Percentiles rank a stretch among this genome's conserved stretches.
These are phyloP conservation scores for Eutrema yunnanense DNA, from an alignment of 345 rosid species.

Conservation along the genomic window DNA sequence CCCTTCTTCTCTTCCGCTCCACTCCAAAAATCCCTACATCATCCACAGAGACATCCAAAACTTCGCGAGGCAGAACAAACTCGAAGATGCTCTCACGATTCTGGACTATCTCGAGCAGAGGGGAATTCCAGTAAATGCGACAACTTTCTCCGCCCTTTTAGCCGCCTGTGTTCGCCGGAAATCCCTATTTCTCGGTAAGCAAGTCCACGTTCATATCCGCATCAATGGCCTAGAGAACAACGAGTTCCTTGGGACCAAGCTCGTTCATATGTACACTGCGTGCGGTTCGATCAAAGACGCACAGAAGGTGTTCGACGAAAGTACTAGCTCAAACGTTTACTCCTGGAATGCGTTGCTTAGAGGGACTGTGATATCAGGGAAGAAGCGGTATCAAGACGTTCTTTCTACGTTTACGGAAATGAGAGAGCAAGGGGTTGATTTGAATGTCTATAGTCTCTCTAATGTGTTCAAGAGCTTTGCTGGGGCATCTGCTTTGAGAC, in stretches of 20 bases:
- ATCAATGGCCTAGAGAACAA: conserved; percentile 67
- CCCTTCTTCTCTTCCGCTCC: conserved; percentile 63
- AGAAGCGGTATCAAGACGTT: conserved; percentile 53
- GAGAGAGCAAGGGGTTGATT: conserved; percentile 63
- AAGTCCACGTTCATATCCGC: conserved; percentile 54
- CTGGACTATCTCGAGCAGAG: conserved; percentile 61
- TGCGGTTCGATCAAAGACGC: conserved; percentile 71
- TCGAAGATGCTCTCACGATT: conserved; percentile 61
- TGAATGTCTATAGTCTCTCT: conserved; percentile 66
- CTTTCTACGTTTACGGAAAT: conserved; percentile 54
- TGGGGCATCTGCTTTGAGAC: conserved; percentile 64
- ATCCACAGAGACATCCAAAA: conserved; percentile 58
- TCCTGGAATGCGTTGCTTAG: conserved; percentile 86
- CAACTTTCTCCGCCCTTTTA: conserved; percentile 68
- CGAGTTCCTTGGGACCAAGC: conserved; percentile 59
- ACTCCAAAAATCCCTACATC: conserved; percentile 48
- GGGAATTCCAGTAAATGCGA: conserved; percentile 69
- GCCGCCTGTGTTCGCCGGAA: conserved; percentile 67
- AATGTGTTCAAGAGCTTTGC: conserved; percentile 78
- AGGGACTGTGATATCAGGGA: conserved; percentile 70
- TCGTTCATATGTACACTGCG: conserved; percentile 62
- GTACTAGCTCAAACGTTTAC: conserved; percentile 45
- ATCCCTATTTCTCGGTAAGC: conserved; percentile 47
- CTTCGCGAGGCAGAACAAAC: conserved; percentile 61
- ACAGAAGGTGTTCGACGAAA: conserved; percentile 53